Percentiles rank a stretch among this genome's conserved stretches.
phyloP scores from a whole-genome alignment of 2,329 filamentous ascomycete species.

The Hypomyces rosellus region DNA sequence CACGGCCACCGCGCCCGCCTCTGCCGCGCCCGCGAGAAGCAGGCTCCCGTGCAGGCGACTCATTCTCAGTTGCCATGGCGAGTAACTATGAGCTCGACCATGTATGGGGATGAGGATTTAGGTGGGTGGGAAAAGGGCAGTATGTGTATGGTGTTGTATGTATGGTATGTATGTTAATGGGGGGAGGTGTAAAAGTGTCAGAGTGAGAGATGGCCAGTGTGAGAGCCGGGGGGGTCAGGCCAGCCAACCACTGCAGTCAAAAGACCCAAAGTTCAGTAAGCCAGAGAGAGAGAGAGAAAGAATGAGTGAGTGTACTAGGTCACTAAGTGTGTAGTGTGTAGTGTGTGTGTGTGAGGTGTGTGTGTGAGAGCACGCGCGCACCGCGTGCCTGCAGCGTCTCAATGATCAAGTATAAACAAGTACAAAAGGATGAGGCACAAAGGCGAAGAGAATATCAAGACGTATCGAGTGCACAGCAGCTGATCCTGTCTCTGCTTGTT shows the following conservation, averaged over 20 bases:
- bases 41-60: slow-evolving; percentile 31
- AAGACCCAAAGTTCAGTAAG: slow-evolving; percentile 3
- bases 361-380: slow-evolving; percentile 2
- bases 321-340: too few species aligned
- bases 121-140: not conserved
- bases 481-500: not conserved
- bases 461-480: not conserved
- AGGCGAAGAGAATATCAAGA: not conserved
- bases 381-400: not conserved
- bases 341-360: too few species aligned
- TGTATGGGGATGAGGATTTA: slow-evolving; percentile 18
- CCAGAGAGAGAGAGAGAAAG: not conserved
- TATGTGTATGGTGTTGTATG: not conserved
- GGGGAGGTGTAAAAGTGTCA: not conserved
- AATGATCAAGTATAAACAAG: slow-evolving; percentile 3
- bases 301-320: too few species aligned
- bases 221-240: slow-evolving; percentile 8
- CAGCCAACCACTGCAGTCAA: slow-evolving; percentile 7
- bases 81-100: slow-evolving; percentile 22
- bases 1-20: slow-evolving; percentile 26
- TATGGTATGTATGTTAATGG: not conserved
- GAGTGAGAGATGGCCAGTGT: slow-evolving; percentile 3
- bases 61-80: slow-evolving; percentile 33
- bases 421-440: not conserved
- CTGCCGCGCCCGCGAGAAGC: slow-evolving; percentile 31